Base-by-base conservation (phyloP, 768 basidiomycete genomes). In the Lactarius sanguifluus region DNA sequence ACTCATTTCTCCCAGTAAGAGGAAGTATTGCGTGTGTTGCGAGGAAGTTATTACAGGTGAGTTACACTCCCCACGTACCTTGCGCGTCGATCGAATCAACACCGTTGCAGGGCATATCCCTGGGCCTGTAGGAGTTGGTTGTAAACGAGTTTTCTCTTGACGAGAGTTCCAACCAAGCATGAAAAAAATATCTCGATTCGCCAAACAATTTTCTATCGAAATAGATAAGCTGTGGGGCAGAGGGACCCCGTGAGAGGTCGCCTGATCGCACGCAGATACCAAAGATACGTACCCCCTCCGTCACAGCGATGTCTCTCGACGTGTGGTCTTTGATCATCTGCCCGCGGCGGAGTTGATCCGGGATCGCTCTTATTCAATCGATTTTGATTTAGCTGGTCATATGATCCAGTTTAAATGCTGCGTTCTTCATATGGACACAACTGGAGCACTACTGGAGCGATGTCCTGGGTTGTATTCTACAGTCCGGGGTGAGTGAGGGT, bases 1-100 rank as follows among this genome's bases (percentile, higher is more conserved):
- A 5, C 15, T 7, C 25, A 25, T 16, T 52, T 25, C n/a, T 8
- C 3, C 13, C 12, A 67, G 66, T 40, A 41, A 40, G 50, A 64
- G 58, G 34, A 67, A 67, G 62, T 67, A 67, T 57, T 67, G 66
- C 54, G 66, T 67, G 57, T 67, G 66, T 13, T 67, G 66, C 28
- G 66, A 67, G 25, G 30, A 64, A 30, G 58, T 67, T 9, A 59
- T 67, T 32, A 60, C 40, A 7, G 66, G 62, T 58, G 28, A 56
- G 66, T 18, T 20, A n/a, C 30, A 32, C 40, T 36, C 32, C 12
- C 23, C 25, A 34, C 6, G 23, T 5, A 52, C 25, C 50, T 52
- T 15, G 6, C 25, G 6, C 25, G 23, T 16, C 16, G 1, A 25
- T 25, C 12, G 25, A 52, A 28, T 23, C 6, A 25, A 15, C 50